Evolutionary conservation across 192 early-diverging fungal species (phyloP), one percentile per base, ranked within the genome.

Genomic region (Lunasporangiospora selenospora): DNA sequence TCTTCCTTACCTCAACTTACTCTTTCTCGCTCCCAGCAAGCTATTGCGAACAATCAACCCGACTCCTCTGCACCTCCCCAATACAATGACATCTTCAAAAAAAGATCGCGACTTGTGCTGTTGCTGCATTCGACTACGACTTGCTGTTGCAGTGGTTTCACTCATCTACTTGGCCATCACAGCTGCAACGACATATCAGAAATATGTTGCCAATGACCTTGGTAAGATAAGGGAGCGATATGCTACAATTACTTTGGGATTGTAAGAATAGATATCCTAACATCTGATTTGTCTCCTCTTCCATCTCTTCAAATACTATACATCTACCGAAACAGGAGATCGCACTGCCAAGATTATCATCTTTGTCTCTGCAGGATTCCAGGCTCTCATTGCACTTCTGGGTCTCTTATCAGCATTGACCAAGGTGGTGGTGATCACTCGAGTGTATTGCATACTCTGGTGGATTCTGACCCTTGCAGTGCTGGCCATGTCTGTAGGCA

Each of bases 111-210:
- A 73, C 23, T 36, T 73, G 42, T 73, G 69, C 49, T 73, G 69
- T 32, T 73, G 60, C 41, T 73, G 69, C 55, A 62, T 73, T 5
- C 47, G 41, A 10, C 48, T 73, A 10, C 39, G 69, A 42, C 38
- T 37, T 3, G 60, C 69, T 0, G 61, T 73, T 4, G 60, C 23
- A n/a, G 36, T 44, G 27, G 44, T 73, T 11, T 73, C 59, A 2
- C 23, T 73, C 23, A n/a, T 73, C 24, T 73, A 73, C 34, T 29
- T 73, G 16, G 53, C 31, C 10, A 46, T 73, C 32, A 61, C 31
- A 9, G 69, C 53, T 8, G 69, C 69, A 2, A 63, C 69, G n/a
- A 63, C 69, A 7, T 73, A 73, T 21, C 69, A 73, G 47, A 73
- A 73, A 43, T 73, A 63, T 6, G 16, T 18, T 10, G 69, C 69